Base-by-base conservation (phyloP, 2,329 filamentous ascomycete species). In the Pseudocercospora cruenta region DNA sequence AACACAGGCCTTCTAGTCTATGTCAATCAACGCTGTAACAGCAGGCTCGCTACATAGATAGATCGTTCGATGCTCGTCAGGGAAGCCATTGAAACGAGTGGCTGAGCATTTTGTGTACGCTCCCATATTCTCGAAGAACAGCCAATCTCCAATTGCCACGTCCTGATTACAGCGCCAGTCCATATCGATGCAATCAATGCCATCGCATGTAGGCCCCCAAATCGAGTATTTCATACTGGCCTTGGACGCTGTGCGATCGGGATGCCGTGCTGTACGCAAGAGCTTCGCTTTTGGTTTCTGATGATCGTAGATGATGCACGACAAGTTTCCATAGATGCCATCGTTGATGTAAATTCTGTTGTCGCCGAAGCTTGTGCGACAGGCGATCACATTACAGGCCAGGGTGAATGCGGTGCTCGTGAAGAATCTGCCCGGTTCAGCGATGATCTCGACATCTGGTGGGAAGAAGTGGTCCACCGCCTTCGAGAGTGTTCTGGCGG, bases 271-370 rank as follows among this genome's bases (percentile, higher is more conserved):
- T 39, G 73, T 73, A 61, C 70, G 72, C 31, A 99, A 84, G 66
- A 98, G 87, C 80, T 91, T 91, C 63, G 94, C 92, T 53, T 91
- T 82, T 1, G 95, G 95, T 75, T 96, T 87, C 85, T 99, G 95
- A 81, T 98, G 95, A 77, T 98, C 95, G 79, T 97, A 99, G 84
- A 98, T 97, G 85, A 98, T 97, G 87, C 93, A 96, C 71, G 93
- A 96, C 78, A 99, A 98, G 83, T 98, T 98, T 75, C 95, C 95
- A 76, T 99, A 99, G 61, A 98, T 90, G 26, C 95, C 95, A 73
- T 99, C 95, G 78, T 99, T 99, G 78, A 98, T 84, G 79, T 99
- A 99, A 53, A 97, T 82, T 95, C 98, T 98, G 85, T 96, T 97
- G 72, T 91, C 88, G 75, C 94, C 88, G 69, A 90, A 86, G 64